These are phyloP conservation scores for Setomelanomma holmii DNA, from an alignment of 2,329 filamentous ascomycete species.

Conservation along the genomic window DNA sequence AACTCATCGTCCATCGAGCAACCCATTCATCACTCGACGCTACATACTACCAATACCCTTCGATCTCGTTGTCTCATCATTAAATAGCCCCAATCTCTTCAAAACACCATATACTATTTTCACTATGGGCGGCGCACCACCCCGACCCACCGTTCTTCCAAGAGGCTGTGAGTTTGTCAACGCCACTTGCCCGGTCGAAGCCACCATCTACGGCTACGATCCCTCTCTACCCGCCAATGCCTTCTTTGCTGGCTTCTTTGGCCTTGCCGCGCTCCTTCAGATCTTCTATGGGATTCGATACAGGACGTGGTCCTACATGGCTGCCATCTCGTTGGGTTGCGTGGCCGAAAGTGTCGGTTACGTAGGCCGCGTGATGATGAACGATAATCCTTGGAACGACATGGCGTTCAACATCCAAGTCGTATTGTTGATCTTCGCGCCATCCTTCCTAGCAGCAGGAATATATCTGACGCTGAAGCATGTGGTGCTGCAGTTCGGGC, in stretches of 20 bases:
- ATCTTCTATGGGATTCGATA: conserved; percentile 57
- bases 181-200: conserved; percentile 52
- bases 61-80: neutral
- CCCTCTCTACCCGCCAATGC: conserved; percentile 59
- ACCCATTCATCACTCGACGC: neutral
- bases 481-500: conserved; percentile 61
- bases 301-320: conserved; percentile 61
- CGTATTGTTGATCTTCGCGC: conserved; percentile 63
- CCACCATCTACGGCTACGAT: conserved; percentile 61
- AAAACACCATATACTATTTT: neutral
- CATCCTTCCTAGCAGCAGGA: conserved; percentile 62
- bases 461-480: conserved; percentile 64
- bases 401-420: conserved; percentile 60
- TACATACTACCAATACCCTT: neutral
- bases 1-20: no score
- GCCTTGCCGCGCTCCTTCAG: conserved; percentile 57
- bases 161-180: conserved; percentile 17
- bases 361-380: conserved; percentile 60
- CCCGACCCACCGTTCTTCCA: conserved; percentile 15
- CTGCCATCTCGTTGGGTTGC: conserved; percentile 56
- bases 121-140: conserved; percentile 11
- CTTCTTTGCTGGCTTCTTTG: conserved; percentile 60
- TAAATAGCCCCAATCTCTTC: neutral
- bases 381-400: conserved; percentile 60
- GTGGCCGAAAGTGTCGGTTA: conserved; percentile 63